Percentiles rank a stretch among this genome's conserved stretches.
Conservation (phyloP, 176 grass and related monocot species). For the sorghum (Sorghum bicolor) region DNA sequence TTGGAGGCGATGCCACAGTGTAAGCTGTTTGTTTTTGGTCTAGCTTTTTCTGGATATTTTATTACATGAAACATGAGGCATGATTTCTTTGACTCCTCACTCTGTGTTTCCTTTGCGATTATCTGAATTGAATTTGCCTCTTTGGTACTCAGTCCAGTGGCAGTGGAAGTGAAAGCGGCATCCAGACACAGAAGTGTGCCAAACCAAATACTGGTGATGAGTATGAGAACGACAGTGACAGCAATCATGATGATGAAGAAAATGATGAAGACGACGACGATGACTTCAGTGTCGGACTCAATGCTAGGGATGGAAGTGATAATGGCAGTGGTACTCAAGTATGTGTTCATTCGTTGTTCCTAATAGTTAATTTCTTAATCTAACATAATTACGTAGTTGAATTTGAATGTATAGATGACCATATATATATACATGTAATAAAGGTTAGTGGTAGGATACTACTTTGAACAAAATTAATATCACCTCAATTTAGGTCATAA, state of each 20-base stretch:
- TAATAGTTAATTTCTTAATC: background rate
- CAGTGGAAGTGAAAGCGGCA: slow-evolving; percentile 95
- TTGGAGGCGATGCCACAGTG: slow-evolving; percentile 89
- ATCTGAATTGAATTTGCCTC: slow-evolving; percentile 28
- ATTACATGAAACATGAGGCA: background rate
- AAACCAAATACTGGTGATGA: slow-evolving; percentile 52
- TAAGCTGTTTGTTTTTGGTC: slow-evolving; percentile 46
- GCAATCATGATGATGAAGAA: slow-evolving; percentile 40
- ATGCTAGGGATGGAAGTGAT: slow-evolving; percentile 77
- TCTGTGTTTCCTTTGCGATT: slow-evolving; percentile 10
- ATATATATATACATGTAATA: slow-evolving; percentile 2
- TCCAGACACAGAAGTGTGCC: slow-evolving; percentile 58
- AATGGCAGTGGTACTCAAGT: slow-evolving; percentile 95
- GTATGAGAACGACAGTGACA: slow-evolving; percentile 52
- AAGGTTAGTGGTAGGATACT: background rate
- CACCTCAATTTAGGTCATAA: background rate
- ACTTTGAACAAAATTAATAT: background rate
- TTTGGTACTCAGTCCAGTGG: slow-evolving; percentile 67
- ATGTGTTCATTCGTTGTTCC: slow-evolving; percentile 8
- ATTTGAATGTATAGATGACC: background rate
- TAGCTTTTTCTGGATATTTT: slow-evolving; percentile 23
- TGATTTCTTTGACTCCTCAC: slow-evolving; percentile 1
- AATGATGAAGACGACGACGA: slow-evolving; percentile 32
- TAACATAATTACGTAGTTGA: background rate
- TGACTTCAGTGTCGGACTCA: slow-evolving; percentile 52